Evolutionary conservation across 108 stramenopile species (phyloP).

Genomic region (Cyclotella baltica): DNA sequence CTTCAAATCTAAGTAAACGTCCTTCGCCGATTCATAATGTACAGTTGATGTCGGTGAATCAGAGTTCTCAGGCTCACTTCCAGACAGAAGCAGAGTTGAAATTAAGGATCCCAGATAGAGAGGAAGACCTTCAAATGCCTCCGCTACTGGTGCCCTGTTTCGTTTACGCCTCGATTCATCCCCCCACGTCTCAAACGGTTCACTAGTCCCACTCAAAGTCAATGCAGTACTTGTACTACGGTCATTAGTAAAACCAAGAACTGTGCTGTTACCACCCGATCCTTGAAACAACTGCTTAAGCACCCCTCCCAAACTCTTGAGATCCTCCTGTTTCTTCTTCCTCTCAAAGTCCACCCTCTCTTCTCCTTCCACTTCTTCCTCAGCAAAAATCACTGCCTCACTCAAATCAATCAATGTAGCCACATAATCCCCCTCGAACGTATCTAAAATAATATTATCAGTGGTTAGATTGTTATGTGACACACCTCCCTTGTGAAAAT

Average conservation of each 20-base stretch:
- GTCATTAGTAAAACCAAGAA: neutral
- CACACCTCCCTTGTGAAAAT: slow-evolving; percentile 27
- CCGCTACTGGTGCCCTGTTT: slow-evolving; percentile 10
- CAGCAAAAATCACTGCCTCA: slow-evolving; percentile 17
- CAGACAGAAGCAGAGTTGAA: slow-evolving; percentile 20
- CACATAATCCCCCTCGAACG: slow-evolving; percentile 37
- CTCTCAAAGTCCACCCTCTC: neutral
- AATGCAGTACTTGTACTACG: neutral
- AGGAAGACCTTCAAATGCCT: slow-evolving; percentile 26
- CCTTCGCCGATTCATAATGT: slow-evolving; percentile 26
- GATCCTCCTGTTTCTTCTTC: slow-evolving; percentile 24
- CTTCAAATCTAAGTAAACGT: slow-evolving; percentile 40
- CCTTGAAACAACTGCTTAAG: slow-evolving; percentile 24
- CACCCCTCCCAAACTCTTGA: slow-evolving; percentile 18
- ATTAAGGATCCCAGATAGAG: slow-evolving; percentile 36
- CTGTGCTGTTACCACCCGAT: neutral
- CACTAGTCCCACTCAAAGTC: neutral
- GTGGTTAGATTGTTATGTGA: slow-evolving; percentile 17
- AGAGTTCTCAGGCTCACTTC: neutral
- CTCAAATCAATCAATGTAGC: slow-evolving; percentile 39
- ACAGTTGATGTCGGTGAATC: slow-evolving; percentile 8
- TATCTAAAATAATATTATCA: slow-evolving; percentile 30
- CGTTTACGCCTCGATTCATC: slow-evolving; percentile 27
- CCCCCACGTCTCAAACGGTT: neutral
- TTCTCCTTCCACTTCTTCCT: neutral